These are phyloP conservation scores for Cryptococcus sp. DNA, from an alignment of 1,284 basidiomycete genomes.

Conservation along the genomic window DNA sequence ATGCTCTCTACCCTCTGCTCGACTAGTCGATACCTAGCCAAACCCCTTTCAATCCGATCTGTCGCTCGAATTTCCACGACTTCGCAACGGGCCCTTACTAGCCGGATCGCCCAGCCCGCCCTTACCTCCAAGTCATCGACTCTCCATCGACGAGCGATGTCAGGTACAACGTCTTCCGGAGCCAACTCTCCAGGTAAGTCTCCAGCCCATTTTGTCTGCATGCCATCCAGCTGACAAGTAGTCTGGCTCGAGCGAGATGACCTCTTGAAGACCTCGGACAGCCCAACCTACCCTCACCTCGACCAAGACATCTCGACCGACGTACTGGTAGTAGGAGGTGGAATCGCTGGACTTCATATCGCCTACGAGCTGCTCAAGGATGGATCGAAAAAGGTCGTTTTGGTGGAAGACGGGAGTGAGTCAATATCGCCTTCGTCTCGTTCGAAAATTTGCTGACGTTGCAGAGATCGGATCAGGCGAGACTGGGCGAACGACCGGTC, in stretches of 20 bases:
- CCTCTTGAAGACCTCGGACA: constrained; percentile 5
- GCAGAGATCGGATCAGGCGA: constrained; percentile 23
- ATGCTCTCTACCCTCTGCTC: too few relatives aligned
- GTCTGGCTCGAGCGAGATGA: constrained; percentile 21
- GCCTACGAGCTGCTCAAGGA: constrained; percentile 17
- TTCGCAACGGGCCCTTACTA: too few relatives aligned
- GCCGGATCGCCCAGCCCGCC: too few relatives aligned
- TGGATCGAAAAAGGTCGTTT: constrained; percentile 15
- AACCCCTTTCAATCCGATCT: too few relatives aligned
- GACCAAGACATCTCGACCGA: constrained; percentile 11
- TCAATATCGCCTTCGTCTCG: not conserved
- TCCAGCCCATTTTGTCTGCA: not conserved
- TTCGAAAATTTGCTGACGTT: not conserved
- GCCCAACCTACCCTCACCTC: constrained; percentile 11
- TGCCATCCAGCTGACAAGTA: not conserved
- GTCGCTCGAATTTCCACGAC: too few relatives aligned
- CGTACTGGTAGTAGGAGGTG: constrained; percentile 20
- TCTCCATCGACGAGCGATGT: too few relatives aligned
- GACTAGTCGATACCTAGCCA: too few relatives aligned
- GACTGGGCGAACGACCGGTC: constrained; percentile 20
- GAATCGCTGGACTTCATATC: constrained; percentile 21
- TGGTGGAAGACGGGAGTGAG: constrained; percentile 24
- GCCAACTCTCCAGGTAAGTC: not conserved
- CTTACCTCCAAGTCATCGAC: too few relatives aligned
- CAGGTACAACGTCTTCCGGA: not conserved